Evolutionary conservation across 2,329 filamentous ascomycete species (phyloP).

Genomic region (Parafenestella ontariensis): DNA sequence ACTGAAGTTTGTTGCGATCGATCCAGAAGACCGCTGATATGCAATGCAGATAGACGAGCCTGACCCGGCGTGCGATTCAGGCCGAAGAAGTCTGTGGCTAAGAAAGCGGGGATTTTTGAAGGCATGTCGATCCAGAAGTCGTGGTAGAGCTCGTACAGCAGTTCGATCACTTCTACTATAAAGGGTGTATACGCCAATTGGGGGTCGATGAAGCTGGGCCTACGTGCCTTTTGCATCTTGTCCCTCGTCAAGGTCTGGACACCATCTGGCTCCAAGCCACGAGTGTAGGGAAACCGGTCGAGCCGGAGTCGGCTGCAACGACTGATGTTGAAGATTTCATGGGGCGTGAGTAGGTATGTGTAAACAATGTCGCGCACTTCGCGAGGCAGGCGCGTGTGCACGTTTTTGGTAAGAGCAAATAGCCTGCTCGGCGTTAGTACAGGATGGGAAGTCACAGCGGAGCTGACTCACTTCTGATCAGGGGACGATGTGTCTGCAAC

Average conservation of each 20-base stretch:
- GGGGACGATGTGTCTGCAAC: background rate
- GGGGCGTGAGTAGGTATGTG: background rate
- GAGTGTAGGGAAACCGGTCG: background rate
- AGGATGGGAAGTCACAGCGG: background rate
- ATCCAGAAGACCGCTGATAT: background rate
- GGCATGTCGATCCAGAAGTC: background rate
- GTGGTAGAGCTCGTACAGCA: background rate
- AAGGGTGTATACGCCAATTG: background rate
- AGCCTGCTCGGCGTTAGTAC: background rate
- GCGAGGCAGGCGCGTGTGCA: background rate
- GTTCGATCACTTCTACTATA: background rate
- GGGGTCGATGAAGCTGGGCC: conserved; percentile 1
- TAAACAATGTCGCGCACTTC: conserved; percentile 2
- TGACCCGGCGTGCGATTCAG: background rate
- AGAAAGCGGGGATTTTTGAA: background rate
- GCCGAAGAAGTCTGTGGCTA: background rate
- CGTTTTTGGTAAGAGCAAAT: background rate
- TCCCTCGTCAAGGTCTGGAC: too few species aligned
- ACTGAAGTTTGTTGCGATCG: background rate
- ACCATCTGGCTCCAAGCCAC: background rate
- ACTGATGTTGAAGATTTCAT: background rate
- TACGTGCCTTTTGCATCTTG: background rate
- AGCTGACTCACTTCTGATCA: background rate
- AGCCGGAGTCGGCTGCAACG: background rate
- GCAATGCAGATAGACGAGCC: background rate